Evolutionary conservation across 768 basidiomycete species (phyloP).

Genomic region (Hericium coralloides): DNA sequence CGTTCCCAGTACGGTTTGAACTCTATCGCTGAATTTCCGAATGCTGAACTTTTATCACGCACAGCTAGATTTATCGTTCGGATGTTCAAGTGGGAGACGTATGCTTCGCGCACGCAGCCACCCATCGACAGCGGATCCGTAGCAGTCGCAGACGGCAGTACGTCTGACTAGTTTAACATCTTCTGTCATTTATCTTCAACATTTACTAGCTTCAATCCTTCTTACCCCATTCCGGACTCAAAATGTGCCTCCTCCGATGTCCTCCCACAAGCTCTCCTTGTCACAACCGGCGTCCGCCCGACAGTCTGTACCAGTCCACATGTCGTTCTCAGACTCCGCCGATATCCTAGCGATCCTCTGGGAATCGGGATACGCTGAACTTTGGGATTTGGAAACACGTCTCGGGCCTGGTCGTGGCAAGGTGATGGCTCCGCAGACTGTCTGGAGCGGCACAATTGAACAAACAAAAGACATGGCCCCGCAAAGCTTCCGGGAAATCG

Average conservation of each 20-base stretch:
- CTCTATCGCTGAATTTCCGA: not conserved
- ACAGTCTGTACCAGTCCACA: constrained; percentile 52
- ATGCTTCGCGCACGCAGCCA: constrained; percentile 42
- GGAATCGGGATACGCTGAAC: constrained; percentile 55
- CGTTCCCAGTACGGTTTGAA: constrained; percentile 44
- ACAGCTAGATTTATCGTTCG: constrained; percentile 49
- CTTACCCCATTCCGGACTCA: constrained; percentile 90
- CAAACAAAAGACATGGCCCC: not conserved
- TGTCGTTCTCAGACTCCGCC: constrained; percentile 45
- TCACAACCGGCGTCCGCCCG: constrained; percentile 16
- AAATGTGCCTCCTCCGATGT: constrained; percentile 99
- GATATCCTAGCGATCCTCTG: constrained; percentile 63
- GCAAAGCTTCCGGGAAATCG: constrained; percentile 9
- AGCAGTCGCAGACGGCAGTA: constrained; percentile 85
- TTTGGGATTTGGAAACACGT: constrained; percentile 65
- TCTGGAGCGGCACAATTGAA: constrained; percentile 15
- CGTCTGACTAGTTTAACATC: constrained; percentile 22
- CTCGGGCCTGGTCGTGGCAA: constrained; percentile 48
- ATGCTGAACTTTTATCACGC: not conserved
- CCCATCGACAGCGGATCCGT: constrained; percentile 79
- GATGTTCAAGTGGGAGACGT: constrained; percentile 75
- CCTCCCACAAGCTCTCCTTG: constrained; percentile 42
- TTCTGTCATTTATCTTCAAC: not conserved
- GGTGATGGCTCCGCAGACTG: constrained; percentile 48
- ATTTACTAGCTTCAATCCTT: constrained; percentile 50